Base-by-base conservation (phyloP, 345 rosid species). In the Salix dunnii region DNA sequence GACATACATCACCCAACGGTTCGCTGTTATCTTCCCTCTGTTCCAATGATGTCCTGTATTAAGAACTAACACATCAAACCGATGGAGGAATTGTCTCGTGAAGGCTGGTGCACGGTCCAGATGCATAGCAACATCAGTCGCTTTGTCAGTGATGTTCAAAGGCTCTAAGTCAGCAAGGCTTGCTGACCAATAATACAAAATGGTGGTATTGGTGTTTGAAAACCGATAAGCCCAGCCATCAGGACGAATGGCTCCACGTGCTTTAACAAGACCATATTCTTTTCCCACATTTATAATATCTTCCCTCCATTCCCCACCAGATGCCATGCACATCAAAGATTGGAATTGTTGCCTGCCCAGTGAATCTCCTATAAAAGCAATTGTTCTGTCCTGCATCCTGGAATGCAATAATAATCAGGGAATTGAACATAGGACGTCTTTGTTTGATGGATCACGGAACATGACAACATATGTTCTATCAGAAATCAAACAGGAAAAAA, bases 1-100 rank as follows among this genome's bases (percentile, higher is more conserved):
- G n/a, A 83, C 77, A 70, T 89, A 74, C 88, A 89, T 87, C 49
- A 89, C 82, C 87, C 88, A 88, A 13, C 75, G 83, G 76, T 89
- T 85, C 17, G 65, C 81, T 1, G 68, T 79, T 31, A 89, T 31
- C 84, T 86, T 86, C 71, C 82, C 83, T 64, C 84, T 78, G 78
- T 86, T 86, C 92, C 92, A 89, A 64, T 89, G 92, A 78, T 87
- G 90, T 49, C 85, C 89, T 6, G 90, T 86, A 73, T 89, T 89
- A 5, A 89, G 86, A 42, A 89, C 86, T 49, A 89, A 68, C 23
- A 87, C 85, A 71, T 87, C 83, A 23, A 87, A 79, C 10, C 23
- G 42, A n/a, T 74, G 66, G 20, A 89, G 74, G 79, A 55, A 81
- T 46, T 66, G 53, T 68, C 70, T 77, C 77, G 84, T 61, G 83